Evolutionary conservation across 768 basidiomycete genomes (phyloP).

Genomic region (Trametes gibbosa): DNA sequence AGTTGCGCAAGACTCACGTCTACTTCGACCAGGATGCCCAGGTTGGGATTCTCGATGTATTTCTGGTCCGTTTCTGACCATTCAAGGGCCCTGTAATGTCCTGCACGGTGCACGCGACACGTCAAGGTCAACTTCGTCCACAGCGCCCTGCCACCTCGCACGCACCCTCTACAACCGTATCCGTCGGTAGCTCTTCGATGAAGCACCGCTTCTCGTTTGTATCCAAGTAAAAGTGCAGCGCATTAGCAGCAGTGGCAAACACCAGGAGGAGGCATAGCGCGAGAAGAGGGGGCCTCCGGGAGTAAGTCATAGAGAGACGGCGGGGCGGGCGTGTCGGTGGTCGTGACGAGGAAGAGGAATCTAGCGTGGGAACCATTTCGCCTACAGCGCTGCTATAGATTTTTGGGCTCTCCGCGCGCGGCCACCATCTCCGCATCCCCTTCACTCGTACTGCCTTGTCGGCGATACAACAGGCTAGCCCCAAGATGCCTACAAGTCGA

Average conservation of each 20-base stretch:
- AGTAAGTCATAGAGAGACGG: constrained; percentile 17
- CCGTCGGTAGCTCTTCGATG: constrained; percentile 91
- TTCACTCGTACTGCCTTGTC: neutral
- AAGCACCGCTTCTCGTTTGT: constrained; percentile 93
- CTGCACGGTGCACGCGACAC: constrained; percentile 38
- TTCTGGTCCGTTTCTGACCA: constrained; percentile 73
- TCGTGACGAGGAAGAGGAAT: constrained; percentile 20
- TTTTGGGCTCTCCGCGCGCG: constrained; percentile 4
- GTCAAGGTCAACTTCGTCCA: neutral
- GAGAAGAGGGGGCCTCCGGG: constrained; percentile 29
- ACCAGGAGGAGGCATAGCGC: constrained; percentile 38
- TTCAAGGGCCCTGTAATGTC: constrained; percentile 89
- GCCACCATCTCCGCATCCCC: neutral
- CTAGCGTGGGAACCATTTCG: constrained; percentile 21
- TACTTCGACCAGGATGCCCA: constrained; percentile 90
- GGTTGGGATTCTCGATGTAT: constrained; percentile 68
- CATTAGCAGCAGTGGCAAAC: constrained; percentile 50
- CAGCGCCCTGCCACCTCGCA: neutral
- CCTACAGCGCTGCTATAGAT: constrained; percentile 13
- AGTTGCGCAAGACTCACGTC: constrained; percentile 52
- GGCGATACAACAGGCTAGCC: too few species aligned
- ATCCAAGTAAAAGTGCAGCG: constrained; percentile 96
- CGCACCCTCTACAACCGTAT: constrained; percentile 93
- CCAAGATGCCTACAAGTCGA: constrained; percentile 50
- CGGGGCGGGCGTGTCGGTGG: constrained; percentile 22